Conservation (phyloP, 352 stramenopile species). For the Saprolegnia parasitica region DNA sequence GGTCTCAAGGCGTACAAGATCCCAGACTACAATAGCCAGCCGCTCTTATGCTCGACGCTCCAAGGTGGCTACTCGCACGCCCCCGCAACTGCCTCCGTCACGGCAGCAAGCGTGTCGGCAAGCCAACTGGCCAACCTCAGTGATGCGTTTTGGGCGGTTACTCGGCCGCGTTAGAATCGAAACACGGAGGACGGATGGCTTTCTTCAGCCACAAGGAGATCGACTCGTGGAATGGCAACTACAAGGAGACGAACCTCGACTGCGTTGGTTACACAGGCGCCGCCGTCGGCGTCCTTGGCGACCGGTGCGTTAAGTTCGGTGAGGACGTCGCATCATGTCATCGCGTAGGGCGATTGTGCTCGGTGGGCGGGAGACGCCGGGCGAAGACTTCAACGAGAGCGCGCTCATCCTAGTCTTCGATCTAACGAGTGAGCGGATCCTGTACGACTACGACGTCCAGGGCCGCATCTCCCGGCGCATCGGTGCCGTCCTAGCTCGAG, state of each 20-base stretch:
- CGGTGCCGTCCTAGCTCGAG: conserved; percentile 35
- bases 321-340: not conserved
- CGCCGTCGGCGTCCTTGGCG: not conserved
- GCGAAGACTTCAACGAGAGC: conserved; percentile 31
- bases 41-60: no score
- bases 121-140: no score
- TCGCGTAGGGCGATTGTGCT: conserved; percentile 49
- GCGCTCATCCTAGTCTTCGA: conserved; percentile 59
- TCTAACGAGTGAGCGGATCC: conserved; percentile 39
- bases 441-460: conserved; percentile 55
- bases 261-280: conserved; percentile 21
- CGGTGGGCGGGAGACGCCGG: conserved; percentile 43
- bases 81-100: no score
- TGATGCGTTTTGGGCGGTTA: no score
- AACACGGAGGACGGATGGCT: not conserved
- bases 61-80: no score
- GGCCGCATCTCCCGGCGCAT: conserved; percentile 47
- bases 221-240: conserved; percentile 21
- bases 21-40: no score
- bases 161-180: no score
- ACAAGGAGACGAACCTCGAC: not conserved
- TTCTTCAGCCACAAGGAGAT: conserved; percentile 28
- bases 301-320: not conserved
- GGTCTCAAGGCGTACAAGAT: no score
- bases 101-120: no score